Base-by-base conservation (phyloP, 352 stramenopile genomes). In the Globisporangium spiculum region DNA sequence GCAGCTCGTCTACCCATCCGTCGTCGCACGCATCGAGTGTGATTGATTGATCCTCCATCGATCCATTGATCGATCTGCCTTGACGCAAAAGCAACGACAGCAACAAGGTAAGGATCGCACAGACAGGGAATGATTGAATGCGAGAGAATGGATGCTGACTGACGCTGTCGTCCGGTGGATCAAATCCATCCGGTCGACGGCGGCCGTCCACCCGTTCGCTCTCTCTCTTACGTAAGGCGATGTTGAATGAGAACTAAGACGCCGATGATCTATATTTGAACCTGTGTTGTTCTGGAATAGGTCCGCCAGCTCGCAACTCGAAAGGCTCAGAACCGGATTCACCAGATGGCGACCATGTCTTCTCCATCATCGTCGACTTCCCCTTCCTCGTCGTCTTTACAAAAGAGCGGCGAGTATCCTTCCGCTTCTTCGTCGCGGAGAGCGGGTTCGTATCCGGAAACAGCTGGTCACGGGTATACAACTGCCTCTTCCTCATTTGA, bases 41-140 rank as follows among this genome's bases (percentile, higher is more conserved):
- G 56, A 60, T 64, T 69, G 65, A 69, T 69, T 56, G 54, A 44
- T 60, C 44, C 44, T 55, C 41, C 63, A 69, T 69, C 65, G 66
- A 57, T 71, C 66, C 53, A 71, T 67, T 60, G 61, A 67, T 71
- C 66, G 66, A 71, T 71, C 60, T 66, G 53, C 52, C 41, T 50
- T 62, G 63, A 44, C 27, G 56, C 34, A 41, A 44, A 46, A 32
- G 10, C 34, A 58, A 44, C 22, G 41, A 50, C 27, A 22, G 26
- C 24, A 69, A 30, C 53, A 64, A 62, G 44, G 26, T 36, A 22
- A 38, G 56, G 10, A 32, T 46, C 56, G 56, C 32, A 20, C 20
- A 30, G 30, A n/a, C 50, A 48, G 18, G 20, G 8, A 61, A 14
- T 12, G 56, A 27, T n/a, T 12, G 27, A 41, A 44, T 34, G 63